A percentile compares a stretch with the other conserved stretches of the same genome.
Evolutionary conservation across 306 rosid species (phyloP).

Genomic region (Potentilla sterilis): DNA sequence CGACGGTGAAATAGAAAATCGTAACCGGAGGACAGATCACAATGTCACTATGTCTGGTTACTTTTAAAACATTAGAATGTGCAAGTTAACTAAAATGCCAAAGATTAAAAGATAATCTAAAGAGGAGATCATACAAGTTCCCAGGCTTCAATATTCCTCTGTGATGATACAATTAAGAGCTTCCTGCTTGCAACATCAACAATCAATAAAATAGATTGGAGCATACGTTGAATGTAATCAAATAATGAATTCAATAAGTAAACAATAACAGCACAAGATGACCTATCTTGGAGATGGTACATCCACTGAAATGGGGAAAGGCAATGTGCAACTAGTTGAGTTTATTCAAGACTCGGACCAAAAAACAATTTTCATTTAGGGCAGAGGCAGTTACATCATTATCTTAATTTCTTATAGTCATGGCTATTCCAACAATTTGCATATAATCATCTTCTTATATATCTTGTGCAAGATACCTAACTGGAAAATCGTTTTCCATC

Average conservation of each 20-base stretch:
- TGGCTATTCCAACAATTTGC: not conserved
- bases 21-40: not conserved
- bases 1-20: not conserved
- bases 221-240: not conserved
- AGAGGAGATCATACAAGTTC: constrained; percentile 69
- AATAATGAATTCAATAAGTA: not conserved
- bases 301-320: constrained; percentile 17
- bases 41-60: not conserved
- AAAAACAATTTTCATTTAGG: not conserved
- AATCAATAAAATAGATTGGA: constrained; percentile 4
- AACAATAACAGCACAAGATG: constrained; percentile 5
- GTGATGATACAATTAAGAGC: constrained; percentile 39
- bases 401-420: not conserved
- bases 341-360: not conserved
- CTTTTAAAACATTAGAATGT: not conserved
- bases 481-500: not conserved
- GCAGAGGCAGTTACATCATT: not conserved
- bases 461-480: not conserved
- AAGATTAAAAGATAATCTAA: not conserved
- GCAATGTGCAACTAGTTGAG: constrained; percentile 9
- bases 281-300: constrained; percentile 1
- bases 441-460: not conserved
- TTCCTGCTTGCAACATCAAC: constrained; percentile 43
- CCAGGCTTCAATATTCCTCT: constrained; percentile 66
- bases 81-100: not conserved